These are phyloP conservation scores for Notholithocarpus densiflorus DNA, from an alignment of 306 rosid genomes.

Conservation along the genomic window DNA sequence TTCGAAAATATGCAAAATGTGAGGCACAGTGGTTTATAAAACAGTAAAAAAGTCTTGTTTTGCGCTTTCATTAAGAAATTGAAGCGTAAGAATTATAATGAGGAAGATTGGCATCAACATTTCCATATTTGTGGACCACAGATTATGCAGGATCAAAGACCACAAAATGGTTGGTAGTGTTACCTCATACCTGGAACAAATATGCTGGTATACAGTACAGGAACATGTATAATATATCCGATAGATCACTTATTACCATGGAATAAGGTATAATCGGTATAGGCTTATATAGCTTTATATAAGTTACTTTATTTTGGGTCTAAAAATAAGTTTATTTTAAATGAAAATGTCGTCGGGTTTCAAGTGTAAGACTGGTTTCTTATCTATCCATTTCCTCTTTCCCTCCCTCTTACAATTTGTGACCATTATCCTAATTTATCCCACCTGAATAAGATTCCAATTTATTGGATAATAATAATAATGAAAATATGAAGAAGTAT, in stretches of 20 bases:
- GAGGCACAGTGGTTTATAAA: not conserved
- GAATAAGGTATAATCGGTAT: not conserved
- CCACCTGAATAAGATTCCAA: not conserved
- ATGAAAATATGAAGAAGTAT: not conserved
- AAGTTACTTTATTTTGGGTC: not conserved
- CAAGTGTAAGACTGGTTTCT: not conserved
- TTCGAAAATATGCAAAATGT: constrained; percentile 39
- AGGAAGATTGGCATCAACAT: not conserved
- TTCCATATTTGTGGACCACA: not conserved
- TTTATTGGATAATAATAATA: not conserved
- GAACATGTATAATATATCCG: not conserved
- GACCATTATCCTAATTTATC: not conserved
- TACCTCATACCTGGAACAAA: not conserved
- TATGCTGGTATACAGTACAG: not conserved
- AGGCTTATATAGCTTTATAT: not conserved
- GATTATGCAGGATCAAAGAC: not conserved
- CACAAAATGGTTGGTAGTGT: not conserved
- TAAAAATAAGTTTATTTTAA: not conserved
- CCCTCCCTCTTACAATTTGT: not conserved
- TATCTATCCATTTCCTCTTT: not conserved
- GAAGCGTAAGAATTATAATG: not conserved
- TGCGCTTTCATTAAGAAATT: not conserved
- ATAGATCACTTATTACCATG: not conserved
- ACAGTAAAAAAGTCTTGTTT: not conserved
- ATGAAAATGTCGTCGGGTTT: not conserved